Evolutionary conservation across 371 early-diverging fungal species (phyloP), one percentile per base, ranked within the genome.

Genomic region (Lichtheimia ornata): DNA sequence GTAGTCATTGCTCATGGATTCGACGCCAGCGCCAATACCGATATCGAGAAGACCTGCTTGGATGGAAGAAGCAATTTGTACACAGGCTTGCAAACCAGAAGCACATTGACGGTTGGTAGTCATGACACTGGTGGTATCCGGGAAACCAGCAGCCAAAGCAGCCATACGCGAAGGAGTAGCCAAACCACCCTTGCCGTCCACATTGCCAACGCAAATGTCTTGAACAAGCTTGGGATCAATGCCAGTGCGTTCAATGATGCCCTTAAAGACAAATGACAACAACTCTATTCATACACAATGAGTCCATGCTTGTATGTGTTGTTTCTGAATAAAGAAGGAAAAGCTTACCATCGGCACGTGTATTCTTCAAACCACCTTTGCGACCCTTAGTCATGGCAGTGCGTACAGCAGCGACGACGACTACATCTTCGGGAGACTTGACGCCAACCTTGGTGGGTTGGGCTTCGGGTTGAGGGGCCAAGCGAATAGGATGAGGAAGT

Each of bases 11-110:
- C 95, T 91, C 99, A 99, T 99, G 73, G 93, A 91, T 77, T 99
- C 99, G 52, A 97, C 96, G 81, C 99, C 99, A 50, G 97, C 99
- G 69, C 90, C 94, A 70, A 99, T 95, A 73, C 99, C 99, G 61
- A 96, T 83, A 64, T 96, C 95, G 66, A 98, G 95, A 81, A 86
- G 76, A 66, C 95, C 97, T 40, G 91, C 72, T 74, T 90, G 91
- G 71, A 99, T 97, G 58, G 93, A 91, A 59, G 88, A 73, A 45
- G 95, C 97, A 56, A 98, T 90, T 74, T 84, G 87, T 56, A 91
- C 94, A 59, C 94, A 88, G 24, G 98, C 96, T 75, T 98, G 97
- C 51, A 99, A 86, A 66, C 99, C 98, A 60, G 92, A 92, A 52
- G 96, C 96, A 84, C 98, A 99, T 81, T 96, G 96, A 44, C 98